Evolutionary conservation across 176 grass and related monocot genomes (phyloP).

Genomic region (Triticum timopheevii): DNA sequence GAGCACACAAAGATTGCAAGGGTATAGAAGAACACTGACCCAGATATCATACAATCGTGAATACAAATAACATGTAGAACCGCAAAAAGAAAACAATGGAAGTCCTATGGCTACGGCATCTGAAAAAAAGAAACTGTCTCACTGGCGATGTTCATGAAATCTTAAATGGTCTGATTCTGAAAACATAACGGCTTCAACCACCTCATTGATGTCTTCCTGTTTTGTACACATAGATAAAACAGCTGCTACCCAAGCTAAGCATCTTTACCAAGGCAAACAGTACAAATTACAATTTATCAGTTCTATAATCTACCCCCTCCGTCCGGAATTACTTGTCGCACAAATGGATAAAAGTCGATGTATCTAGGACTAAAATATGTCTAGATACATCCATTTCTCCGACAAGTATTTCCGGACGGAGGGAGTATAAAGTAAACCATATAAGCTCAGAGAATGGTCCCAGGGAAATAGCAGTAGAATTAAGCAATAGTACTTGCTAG

Average conservation of each 20-base stretch:
- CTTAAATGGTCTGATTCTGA: not conserved
- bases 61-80: not conserved
- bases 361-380: no score
- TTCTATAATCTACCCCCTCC: not conserved
- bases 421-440: not conserved
- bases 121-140: not conserved
- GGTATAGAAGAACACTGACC: not conserved
- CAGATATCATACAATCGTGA: not conserved
- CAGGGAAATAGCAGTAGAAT: not conserved
- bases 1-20: not conserved
- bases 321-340: no score
- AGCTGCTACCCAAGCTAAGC: not conserved
- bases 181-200: not conserved
- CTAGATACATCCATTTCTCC: no score
- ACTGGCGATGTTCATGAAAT: not conserved
- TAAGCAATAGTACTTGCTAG: not conserved
- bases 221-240: not conserved
- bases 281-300: no score
- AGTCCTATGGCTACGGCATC: not conserved
- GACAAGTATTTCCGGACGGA: no score
- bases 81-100: not conserved
- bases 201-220: not conserved
- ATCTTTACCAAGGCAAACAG: not conserved
- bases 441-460: not conserved
- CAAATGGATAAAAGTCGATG: no score